A percentile compares a stretch with the other conserved stretches of the same genome.
phyloP scores from a whole-genome alignment of 805 yeast species.

The Pichia gijzeniarum region DNA sequence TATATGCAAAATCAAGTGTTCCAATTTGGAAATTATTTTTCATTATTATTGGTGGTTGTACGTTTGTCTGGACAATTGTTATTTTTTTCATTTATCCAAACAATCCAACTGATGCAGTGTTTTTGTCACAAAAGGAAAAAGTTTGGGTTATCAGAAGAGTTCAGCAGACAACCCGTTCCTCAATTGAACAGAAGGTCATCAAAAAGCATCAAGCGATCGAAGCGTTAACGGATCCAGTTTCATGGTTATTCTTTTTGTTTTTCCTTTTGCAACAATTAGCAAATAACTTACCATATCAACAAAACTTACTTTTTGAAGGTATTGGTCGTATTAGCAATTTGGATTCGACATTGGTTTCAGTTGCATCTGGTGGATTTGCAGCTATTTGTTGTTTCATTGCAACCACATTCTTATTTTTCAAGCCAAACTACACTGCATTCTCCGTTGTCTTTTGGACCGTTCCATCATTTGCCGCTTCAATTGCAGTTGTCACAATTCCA shows the following conservation, averaged over 20 bases:
- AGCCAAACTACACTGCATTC: conserved; percentile 33
- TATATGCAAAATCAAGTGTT: conserved; percentile 24
- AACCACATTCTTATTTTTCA: conserved; percentile 29
- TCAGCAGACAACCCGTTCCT: conserved; percentile 31
- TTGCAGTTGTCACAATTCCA: conserved; percentile 32
- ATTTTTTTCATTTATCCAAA: conserved; percentile 43
- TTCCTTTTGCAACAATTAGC: conserved; percentile 43
- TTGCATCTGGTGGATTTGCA: conserved; percentile 47
- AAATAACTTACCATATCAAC: conserved; percentile 49
- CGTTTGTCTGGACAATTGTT: conserved; percentile 34
- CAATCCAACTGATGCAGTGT: conserved; percentile 47
- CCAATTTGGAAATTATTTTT: conserved; percentile 48
- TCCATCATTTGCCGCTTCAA: conserved; percentile 30
- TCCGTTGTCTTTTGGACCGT: conserved; percentile 17
- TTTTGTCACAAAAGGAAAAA: conserved; percentile 43
- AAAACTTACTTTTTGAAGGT: conserved; percentile 39
- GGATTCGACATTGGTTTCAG: conserved; percentile 46
- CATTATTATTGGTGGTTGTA: conserved; percentile 50
- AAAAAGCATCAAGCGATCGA: conserved; percentile 46
- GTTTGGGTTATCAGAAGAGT: conserved; percentile 42
- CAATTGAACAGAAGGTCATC: conserved; percentile 40
- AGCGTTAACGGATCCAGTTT: conserved; percentile 41
- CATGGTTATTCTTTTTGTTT: conserved; percentile 38
- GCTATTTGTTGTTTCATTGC: conserved; percentile 35
- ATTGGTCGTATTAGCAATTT: conserved; percentile 35